Percentiles rank a stretch among this genome's conserved stretches.
These are phyloP conservation scores for Exidia glandulosa DNA, from an alignment of 768 basidiomycete genomes.

Conservation along the genomic window DNA sequence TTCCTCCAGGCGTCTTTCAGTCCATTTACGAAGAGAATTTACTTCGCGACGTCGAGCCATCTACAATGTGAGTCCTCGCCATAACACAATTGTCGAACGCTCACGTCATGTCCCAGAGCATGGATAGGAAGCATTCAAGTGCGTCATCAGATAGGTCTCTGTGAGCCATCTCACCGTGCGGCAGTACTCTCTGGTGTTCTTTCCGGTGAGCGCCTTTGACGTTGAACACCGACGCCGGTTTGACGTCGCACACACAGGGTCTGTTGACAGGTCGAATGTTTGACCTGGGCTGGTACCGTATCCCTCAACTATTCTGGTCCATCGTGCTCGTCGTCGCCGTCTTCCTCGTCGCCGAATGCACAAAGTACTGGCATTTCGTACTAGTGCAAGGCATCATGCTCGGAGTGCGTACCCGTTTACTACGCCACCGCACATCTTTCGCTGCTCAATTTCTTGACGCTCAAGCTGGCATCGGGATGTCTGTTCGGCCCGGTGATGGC, in stretches of 20 bases:
- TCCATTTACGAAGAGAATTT: background rate
- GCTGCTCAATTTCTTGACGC: background rate
- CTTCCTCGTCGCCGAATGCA: slow-evolving; percentile 63
- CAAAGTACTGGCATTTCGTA: slow-evolving; percentile 65
- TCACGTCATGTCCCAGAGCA: slow-evolving; percentile 5
- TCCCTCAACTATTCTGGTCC: slow-evolving; percentile 38
- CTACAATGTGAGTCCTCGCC: slow-evolving; percentile 39
- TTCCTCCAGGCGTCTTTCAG: slow-evolving; percentile 4
- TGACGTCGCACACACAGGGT: slow-evolving; percentile 46
- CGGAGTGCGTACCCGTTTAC: slow-evolving; percentile 40
- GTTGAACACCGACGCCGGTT: slow-evolving; percentile 2
- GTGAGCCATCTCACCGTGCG: slow-evolving; percentile 33
- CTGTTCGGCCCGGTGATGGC: slow-evolving; percentile 15
- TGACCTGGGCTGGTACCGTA: slow-evolving; percentile 57
- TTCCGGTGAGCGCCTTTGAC: slow-evolving; percentile 11
- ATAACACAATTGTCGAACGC: background rate
- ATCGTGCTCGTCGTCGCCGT: slow-evolving; percentile 41
- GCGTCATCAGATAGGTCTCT: slow-evolving; percentile 48
- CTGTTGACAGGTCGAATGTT: slow-evolving; percentile 58
- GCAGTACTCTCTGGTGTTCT: slow-evolving; percentile 14
- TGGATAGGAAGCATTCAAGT: slow-evolving; percentile 3
- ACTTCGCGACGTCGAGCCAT: background rate
- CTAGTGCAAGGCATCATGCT: slow-evolving; percentile 61
- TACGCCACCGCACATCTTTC: too few relatives aligned
- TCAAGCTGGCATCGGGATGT: slow-evolving; percentile 14